Conservation (phyloP, 2,329 filamentous ascomycete species). For the Ceratocystis albifundus region DNA sequence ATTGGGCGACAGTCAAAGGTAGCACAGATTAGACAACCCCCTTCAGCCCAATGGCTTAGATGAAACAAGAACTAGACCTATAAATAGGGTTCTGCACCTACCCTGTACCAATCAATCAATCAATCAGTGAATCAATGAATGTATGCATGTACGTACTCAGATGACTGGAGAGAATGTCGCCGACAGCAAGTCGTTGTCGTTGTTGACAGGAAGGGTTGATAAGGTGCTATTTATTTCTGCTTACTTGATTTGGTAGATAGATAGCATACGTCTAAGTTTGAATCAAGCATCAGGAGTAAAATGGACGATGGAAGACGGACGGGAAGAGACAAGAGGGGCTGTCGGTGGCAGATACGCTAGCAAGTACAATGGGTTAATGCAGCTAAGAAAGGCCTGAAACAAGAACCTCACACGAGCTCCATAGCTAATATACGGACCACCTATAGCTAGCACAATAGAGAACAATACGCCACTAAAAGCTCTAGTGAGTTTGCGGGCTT, state of each 20-base stretch:
- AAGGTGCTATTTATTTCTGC: background rate
- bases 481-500: background rate
- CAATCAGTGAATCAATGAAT: too few species aligned
- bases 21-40: background rate
- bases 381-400: constrained; percentile 6
- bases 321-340: background rate
- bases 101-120: background rate
- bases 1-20: background rate
- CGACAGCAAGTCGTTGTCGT: background rate
- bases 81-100: background rate
- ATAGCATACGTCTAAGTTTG: background rate
- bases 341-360: background rate
- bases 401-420: background rate
- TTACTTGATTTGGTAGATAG: background rate
- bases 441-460: background rate
- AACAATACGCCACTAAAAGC: background rate
- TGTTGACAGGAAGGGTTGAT: background rate
- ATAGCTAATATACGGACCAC: background rate
- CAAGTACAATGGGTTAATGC: background rate
- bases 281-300: background rate
- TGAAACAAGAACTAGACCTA: background rate
- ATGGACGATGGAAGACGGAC: background rate
- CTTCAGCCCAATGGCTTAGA: constrained; percentile 2
- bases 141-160: background rate
- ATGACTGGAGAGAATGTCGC: background rate